Evolutionary conservation across 2,329 filamentous ascomycete species (phyloP).

Genomic region (Beauveria sp.): DNA sequence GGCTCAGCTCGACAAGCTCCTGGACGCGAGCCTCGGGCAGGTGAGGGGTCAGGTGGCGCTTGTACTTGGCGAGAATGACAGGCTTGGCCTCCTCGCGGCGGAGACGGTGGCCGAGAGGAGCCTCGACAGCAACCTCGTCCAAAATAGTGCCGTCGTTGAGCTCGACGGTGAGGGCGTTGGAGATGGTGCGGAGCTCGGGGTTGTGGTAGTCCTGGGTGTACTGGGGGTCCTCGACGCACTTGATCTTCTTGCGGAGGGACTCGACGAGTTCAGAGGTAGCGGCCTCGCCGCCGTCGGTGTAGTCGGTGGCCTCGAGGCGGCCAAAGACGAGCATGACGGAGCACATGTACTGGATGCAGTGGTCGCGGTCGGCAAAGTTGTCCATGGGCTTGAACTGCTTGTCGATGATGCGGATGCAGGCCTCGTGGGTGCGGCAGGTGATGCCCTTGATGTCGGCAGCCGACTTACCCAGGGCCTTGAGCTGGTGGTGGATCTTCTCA

Average conservation of each 20-base stretch:
- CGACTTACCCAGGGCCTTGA: slow-evolving; percentile 79
- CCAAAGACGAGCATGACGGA: slow-evolving; percentile 93
- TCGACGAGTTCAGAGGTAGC: slow-evolving; percentile 86
- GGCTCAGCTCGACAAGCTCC: slow-evolving; percentile 72
- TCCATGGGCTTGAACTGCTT: slow-evolving; percentile 99
- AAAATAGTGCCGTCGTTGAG: slow-evolving; percentile 90
- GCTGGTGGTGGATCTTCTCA: slow-evolving; percentile 75
- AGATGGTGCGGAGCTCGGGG: slow-evolving; percentile 87
- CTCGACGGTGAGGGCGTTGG: slow-evolving; percentile 91
- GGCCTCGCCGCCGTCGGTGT: slow-evolving; percentile 86
- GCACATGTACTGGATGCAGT: slow-evolving; percentile 99
- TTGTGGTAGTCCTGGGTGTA: slow-evolving; percentile 96
- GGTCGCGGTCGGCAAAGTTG: slow-evolving; percentile 98
- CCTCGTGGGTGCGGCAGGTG: slow-evolving; percentile 94
- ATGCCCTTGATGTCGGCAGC: slow-evolving; percentile 90
- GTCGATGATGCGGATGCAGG: slow-evolving; percentile 98
- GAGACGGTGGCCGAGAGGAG: slow-evolving; percentile 85
- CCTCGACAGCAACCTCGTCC: slow-evolving; percentile 86
- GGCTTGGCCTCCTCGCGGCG: slow-evolving; percentile 96
- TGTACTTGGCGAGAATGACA: slow-evolving; percentile 91
- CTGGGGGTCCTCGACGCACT: slow-evolving; percentile 90
- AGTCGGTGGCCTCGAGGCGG: slow-evolving; percentile 87
- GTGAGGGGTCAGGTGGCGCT: slow-evolving; percentile 82
- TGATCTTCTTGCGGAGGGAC: slow-evolving; percentile 85
- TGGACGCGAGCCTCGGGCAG: slow-evolving; percentile 70